phyloP scores from a whole-genome alignment of 306 rosid species.

The Vicia villosa region DNA sequence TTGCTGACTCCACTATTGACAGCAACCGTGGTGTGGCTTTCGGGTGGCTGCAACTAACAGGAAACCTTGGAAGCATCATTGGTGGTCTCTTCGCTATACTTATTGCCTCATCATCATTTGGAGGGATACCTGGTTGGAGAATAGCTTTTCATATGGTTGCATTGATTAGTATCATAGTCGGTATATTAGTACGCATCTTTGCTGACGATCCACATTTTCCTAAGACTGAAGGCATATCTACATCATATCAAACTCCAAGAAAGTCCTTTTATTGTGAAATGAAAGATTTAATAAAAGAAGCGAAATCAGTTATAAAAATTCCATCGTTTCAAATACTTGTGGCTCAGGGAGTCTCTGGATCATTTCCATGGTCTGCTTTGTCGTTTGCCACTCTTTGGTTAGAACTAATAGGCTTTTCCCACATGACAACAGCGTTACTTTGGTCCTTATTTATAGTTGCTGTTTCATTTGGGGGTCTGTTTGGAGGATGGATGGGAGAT shows the following conservation, averaged over 20 bases:
- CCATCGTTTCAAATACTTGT: slow-evolving; percentile 83
- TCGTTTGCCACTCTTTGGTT: slow-evolving; percentile 84
- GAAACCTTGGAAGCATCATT: slow-evolving; percentile 66
- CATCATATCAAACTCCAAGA: slow-evolving; percentile 26
- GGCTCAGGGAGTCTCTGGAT: slow-evolving; percentile 89
- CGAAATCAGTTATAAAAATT: slow-evolving; percentile 62
- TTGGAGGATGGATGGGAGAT: slow-evolving; percentile 90
- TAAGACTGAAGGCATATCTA: slow-evolving; percentile 22
- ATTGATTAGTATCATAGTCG: slow-evolving; percentile 68
- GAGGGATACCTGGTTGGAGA: slow-evolving; percentile 89
- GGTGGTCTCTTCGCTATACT: slow-evolving; percentile 70
- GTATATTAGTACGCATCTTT: slow-evolving; percentile 56
- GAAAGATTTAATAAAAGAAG: slow-evolving; percentile 58
- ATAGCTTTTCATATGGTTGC: slow-evolving; percentile 76
- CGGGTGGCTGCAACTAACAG: slow-evolving; percentile 78
- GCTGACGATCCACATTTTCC: slow-evolving; percentile 70
- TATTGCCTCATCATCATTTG: slow-evolving; percentile 59
- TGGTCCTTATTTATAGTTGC: slow-evolving; percentile 63
- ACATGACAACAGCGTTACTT: slow-evolving; percentile 59
- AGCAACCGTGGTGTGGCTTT: slow-evolving; percentile 76
- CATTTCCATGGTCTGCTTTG: slow-evolving; percentile 84
- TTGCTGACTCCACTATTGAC: slow-evolving; percentile 79
- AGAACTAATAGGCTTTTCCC: slow-evolving; percentile 81
- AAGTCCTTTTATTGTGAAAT: slow-evolving; percentile 52
- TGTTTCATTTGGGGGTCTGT: slow-evolving; percentile 64